phyloP scores from a whole-genome alignment of 345 rosid genomes.

The Arabis hirsuta region DNA sequence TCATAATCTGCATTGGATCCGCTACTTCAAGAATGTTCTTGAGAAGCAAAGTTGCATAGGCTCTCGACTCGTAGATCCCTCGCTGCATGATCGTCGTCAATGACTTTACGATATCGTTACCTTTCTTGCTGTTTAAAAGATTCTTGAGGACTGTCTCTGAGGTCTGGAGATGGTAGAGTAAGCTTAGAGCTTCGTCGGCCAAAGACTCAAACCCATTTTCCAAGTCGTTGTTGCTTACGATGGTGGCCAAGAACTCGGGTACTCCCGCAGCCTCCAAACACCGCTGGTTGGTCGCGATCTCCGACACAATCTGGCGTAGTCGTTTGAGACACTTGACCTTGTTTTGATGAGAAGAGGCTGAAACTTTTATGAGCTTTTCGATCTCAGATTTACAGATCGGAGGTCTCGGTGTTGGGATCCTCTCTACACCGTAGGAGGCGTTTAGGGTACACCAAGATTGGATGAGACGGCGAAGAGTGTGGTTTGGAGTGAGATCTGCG shows the following conservation, averaged over 20 bases:
- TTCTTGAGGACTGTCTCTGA: constrained; percentile 65
- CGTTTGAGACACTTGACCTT: constrained; percentile 55
- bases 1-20: constrained; percentile 58
- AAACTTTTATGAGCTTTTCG: constrained; percentile 57
- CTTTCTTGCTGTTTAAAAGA: constrained; percentile 52
- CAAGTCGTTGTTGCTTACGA: constrained; percentile 35
- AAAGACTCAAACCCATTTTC: constrained; percentile 36
- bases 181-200: constrained; percentile 63
- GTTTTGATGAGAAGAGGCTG: constrained; percentile 51
- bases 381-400: constrained; percentile 63
- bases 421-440: constrained; percentile 76
- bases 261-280: constrained; percentile 77
- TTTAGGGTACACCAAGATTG: constrained; percentile 95
- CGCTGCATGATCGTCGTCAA: constrained; percentile 57
- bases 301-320: constrained; percentile 59
- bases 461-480: constrained; percentile 80
- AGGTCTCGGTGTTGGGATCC: constrained; percentile 89
- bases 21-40: constrained; percentile 56
- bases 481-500: constrained; percentile 79
- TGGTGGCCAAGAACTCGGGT: constrained; percentile 61
- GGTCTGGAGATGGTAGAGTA: constrained; percentile 63
- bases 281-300: constrained; percentile 62
- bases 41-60: constrained; percentile 47
- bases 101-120: constrained; percentile 51
- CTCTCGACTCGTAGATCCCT: constrained; percentile 52